Evolutionary conservation across 2,329 filamentous ascomycete genomes (phyloP).

Genomic region (Gnomoniopsis smithogilvyi): DNA sequence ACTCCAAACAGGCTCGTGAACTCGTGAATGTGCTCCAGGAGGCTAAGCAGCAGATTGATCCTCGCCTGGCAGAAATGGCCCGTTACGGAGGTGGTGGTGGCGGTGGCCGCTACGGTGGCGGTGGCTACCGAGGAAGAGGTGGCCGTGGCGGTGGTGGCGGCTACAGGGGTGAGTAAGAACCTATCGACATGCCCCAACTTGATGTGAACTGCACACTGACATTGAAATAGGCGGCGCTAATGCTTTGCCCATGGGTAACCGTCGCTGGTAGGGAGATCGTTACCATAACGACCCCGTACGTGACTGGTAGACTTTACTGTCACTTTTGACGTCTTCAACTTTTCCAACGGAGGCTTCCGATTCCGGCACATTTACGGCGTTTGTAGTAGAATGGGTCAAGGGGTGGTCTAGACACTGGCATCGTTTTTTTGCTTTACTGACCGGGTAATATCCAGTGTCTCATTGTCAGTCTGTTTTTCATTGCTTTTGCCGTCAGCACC

Average conservation of each 20-base stretch:
- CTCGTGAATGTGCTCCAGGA: conserved; percentile 89
- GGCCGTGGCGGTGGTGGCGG: conserved; percentile 39
- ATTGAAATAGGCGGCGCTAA: conserved; percentile 38
- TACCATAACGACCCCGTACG: not conserved
- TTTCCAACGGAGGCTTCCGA: conserved; percentile 8
- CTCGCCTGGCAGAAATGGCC: conserved; percentile 91
- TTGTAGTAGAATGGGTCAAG: conserved; percentile 17
- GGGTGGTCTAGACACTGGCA: conserved; percentile 17
- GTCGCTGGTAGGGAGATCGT: conserved; percentile 43
- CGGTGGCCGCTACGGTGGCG: conserved; percentile 68
- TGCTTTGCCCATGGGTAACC: conserved; percentile 46
- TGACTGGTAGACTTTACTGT: not conserved
- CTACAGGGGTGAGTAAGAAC: conserved; percentile 20
- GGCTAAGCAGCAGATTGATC: conserved; percentile 97
- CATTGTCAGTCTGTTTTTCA: not conserved
- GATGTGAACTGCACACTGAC: conserved; percentile 15
- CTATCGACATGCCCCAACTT: conserved; percentile 7
- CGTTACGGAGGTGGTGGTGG: conserved; percentile 86
- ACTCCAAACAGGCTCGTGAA: conserved; percentile 94
- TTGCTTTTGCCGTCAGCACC: not conserved
- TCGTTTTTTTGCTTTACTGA: conserved; percentile 12
- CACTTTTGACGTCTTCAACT: conserved; percentile 1
- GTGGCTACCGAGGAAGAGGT: conserved; percentile 60
- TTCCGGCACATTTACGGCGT: conserved; percentile 17
- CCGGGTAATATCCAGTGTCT: conserved; percentile 12